Conservation (phyloP, 345 rosid species). For the Lumnitzera littorea region DNA sequence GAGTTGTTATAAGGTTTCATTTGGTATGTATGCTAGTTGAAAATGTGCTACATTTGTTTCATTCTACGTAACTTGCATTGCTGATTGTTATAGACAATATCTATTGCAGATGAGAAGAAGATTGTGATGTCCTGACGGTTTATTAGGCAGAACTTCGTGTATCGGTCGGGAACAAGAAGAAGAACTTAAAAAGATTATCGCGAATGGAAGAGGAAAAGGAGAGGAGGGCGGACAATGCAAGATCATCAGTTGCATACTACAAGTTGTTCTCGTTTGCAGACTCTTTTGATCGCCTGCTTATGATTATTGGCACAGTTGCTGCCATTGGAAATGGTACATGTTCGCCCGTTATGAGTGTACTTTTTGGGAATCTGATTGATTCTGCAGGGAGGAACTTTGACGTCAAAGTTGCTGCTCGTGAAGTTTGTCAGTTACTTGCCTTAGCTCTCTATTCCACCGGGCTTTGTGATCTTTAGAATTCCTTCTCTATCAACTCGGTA, state of each 20-base stretch:
- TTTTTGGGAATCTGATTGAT: slow-evolving; percentile 27
- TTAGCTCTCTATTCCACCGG: no score
- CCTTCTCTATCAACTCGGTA: no score
- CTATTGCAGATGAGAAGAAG: no score
- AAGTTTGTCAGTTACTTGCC: slow-evolving; percentile 26
- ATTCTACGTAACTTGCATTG: no score
- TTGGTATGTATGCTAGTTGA: no score
- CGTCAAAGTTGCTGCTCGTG: slow-evolving; percentile 19
- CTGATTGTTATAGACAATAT: no score
- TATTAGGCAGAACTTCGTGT: no score
- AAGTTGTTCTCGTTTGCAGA: slow-evolving; percentile 39
- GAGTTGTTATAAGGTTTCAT: no score
- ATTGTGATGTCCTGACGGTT: no score
- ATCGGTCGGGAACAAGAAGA: neutral
- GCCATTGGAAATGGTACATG: slow-evolving; percentile 27
- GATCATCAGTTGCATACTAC: slow-evolving; percentile 15
- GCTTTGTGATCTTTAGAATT: no score
- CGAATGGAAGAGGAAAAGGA: neutral
- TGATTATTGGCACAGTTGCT: slow-evolving; percentile 24
- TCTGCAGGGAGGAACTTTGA: slow-evolving; percentile 28
- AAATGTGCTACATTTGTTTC: no score
- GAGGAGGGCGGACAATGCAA: neutral
- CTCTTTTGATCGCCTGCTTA: slow-evolving; percentile 18
- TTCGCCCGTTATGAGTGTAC: slow-evolving; percentile 27
- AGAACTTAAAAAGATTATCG: neutral